These are phyloP conservation scores for Chenopodium quinoa DNA, from an alignment of 148 eudicot species.

Conservation along the genomic window DNA sequence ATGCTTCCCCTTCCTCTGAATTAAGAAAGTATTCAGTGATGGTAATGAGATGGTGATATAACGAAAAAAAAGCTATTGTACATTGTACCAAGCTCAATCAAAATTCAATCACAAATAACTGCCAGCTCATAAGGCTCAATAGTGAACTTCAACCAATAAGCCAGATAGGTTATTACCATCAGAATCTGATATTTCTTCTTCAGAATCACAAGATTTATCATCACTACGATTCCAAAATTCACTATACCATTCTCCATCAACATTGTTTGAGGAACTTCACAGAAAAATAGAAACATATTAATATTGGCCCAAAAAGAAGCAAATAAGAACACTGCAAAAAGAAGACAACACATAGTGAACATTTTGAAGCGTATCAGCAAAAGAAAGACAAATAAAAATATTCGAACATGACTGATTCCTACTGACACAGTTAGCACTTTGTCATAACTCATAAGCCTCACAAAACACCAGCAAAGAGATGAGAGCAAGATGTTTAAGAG, in stretches of 20 bases:
- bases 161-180: conserved; percentile 55
- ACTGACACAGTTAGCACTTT: background rate
- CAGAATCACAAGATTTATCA: conserved; percentile 63
- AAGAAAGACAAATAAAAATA: background rate
- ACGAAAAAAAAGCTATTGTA: background rate
- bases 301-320: background rate
- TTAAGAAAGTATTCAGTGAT: conserved; percentile 10
- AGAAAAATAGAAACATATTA: background rate
- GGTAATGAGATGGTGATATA: conserved; percentile 4
- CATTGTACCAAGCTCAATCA: background rate
- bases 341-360: background rate
- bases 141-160: background rate
- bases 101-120: conserved; percentile 15
- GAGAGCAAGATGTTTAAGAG: conserved; percentile 1
- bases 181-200: conserved; percentile 87
- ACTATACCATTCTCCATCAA: conserved; percentile 42
- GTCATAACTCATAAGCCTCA: background rate
- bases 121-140: conserved; percentile 6
- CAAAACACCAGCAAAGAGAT: conserved; percentile 3
- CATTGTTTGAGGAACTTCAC: conserved; percentile 50
- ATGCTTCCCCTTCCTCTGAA: conserved; percentile 57
- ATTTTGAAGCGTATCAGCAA: background rate
- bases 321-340: background rate
- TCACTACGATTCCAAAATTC: conserved; percentile 88
- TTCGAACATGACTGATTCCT: background rate